Conservation (phyloP, 225 moss, liverwort and hornwort species). For the Pseudoscleropodium purum region DNA sequence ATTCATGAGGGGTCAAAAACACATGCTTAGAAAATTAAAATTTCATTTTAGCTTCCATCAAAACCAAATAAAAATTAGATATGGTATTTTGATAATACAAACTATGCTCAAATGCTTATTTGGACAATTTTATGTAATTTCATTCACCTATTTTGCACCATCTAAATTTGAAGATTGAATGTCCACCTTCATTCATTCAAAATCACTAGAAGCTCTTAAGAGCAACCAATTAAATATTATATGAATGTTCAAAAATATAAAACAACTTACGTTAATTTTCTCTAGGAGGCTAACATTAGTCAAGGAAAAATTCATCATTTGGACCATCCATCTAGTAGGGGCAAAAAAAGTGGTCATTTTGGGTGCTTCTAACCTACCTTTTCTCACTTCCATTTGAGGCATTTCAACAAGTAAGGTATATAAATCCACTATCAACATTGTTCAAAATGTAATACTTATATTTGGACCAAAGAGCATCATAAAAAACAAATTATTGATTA, state of each 20-base stretch:
- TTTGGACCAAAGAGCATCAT: neutral
- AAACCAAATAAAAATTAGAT: neutral
- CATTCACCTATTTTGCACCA: neutral
- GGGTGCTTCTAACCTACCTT: neutral
- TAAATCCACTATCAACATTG: neutral
- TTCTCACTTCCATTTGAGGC: neutral
- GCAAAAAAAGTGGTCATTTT: neutral
- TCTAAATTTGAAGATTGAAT: neutral
- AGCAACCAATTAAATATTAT: neutral
- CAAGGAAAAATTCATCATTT: neutral
- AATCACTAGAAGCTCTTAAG: neutral
- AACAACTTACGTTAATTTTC: rapidly evolving
- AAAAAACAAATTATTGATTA: neutral
- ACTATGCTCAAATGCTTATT: neutral
- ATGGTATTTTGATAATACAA: neutral
- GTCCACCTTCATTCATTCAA: neutral
- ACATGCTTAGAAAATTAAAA: neutral
- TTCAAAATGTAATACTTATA: neutral
- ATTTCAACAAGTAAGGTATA: neutral
- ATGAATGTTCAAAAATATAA: neutral
- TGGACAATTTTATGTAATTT: neutral
- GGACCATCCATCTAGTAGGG: neutral
- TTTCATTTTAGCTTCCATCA: neutral
- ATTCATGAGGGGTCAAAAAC: rapidly evolving
- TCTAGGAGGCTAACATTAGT: neutral